Evolutionary conservation across 164 flowering plant genomes (phyloP), one percentile per base, ranked within the genome.

Genomic region (Echeveria elegans): DNA sequence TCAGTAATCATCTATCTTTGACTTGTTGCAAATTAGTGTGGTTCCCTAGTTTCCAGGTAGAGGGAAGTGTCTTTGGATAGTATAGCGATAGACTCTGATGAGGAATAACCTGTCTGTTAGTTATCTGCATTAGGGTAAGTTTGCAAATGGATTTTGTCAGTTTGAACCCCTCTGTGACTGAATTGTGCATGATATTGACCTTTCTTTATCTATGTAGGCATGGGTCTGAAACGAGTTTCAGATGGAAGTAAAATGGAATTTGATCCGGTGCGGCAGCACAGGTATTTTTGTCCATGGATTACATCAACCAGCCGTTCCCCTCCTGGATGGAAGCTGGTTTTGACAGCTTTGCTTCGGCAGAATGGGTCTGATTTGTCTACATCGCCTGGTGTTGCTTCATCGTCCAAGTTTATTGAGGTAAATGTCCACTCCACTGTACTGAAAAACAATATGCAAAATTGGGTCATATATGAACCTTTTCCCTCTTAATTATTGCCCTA

Each of bases 271-370:
- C 80, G 75, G 72, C 99, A 89, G 74, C 99, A 94, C 70, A 74
- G 96, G 66, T 82, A 88, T 76, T 94, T 91, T 75, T 94, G 99
- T 74, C 95, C 97, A 60, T 94, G 99, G 99, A 84, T 94, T 73
- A 60, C 75, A 28, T 79, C 96, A 64, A 74, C 77, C 28, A 80
- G 80, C 16, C 69, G 69, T 66, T 76, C 73, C 15, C 66, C 71
- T 29, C 86, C 92, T 59, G 99, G 99, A 63, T 94, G 97, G 99
- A 72, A 80, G 69, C 87, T 78, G 72, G 83, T 87, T 15, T 75
- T 94, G 43, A 69, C 78, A 70, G 95, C 97, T 68, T 77, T 89
- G 66, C 77, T 73, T 24, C 82, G 82, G 24, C 72, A 69, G 70
- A 78, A 77, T 71, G 85, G 79, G 40, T 37, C 68, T 62, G 70